Evolutionary conservation across 306 rosid genomes (phyloP).

Genomic region (Nissolia schottii): DNA sequence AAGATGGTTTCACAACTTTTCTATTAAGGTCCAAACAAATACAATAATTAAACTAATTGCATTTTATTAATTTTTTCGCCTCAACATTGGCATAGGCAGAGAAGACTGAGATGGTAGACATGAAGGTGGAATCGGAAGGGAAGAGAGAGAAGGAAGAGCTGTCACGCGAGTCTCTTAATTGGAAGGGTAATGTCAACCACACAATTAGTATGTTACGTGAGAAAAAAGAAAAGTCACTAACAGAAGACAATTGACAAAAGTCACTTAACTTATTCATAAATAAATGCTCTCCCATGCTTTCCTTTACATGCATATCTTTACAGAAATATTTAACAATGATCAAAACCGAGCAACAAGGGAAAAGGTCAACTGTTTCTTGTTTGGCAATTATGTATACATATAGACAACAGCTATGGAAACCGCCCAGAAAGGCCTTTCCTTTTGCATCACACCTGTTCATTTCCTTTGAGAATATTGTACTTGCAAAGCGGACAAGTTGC

Average conservation of each 20-base stretch:
- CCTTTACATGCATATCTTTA: slow-evolving; percentile 29
- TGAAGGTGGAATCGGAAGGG: too few relatives aligned
- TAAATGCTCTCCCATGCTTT: slow-evolving; percentile 22
- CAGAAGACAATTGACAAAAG: neutral
- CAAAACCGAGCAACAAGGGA: slow-evolving; percentile 23
- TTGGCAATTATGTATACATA: slow-evolving; percentile 41
- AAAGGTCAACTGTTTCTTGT: slow-evolving; percentile 32
- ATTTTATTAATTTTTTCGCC: too few relatives aligned
- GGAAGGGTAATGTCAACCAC: too few relatives aligned
- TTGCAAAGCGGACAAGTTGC: slow-evolving; percentile 99
- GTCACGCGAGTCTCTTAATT: too few relatives aligned
- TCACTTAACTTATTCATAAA: slow-evolving; percentile 26
- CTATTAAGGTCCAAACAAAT: too few relatives aligned
- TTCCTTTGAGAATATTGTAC: slow-evolving; percentile 84
- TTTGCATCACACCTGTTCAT: slow-evolving; percentile 56
- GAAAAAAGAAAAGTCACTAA: too few relatives aligned
- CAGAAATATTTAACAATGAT: slow-evolving; percentile 7
- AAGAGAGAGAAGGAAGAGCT: too few relatives aligned
- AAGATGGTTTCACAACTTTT: too few relatives aligned
- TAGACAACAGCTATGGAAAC: slow-evolving; percentile 14
- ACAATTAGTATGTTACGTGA: too few relatives aligned
- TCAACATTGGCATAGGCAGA: too few relatives aligned
- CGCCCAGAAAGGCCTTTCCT: slow-evolving; percentile 6
- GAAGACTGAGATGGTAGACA: too few relatives aligned
- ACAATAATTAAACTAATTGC: too few relatives aligned